Evolutionary conservation across 805 yeast species (phyloP).

Genomic region (Candida silvicultrix): DNA sequence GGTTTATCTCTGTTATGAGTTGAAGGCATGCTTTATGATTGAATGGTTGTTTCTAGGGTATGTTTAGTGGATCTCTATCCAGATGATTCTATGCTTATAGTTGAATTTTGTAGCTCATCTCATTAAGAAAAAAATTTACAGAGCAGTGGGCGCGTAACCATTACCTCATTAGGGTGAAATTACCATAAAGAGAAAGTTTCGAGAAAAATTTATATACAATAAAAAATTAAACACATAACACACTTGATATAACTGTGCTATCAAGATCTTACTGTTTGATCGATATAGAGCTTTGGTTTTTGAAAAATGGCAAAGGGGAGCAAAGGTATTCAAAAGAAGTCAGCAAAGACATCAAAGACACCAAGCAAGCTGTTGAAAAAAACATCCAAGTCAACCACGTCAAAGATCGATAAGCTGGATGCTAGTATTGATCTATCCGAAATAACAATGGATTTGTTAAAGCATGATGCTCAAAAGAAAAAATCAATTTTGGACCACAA

Average conservation of each 20-base stretch:
- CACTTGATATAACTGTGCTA: too few relatives aligned
- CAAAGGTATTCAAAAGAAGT: neutral
- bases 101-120: neutral
- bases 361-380: neutral
- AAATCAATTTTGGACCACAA: constrained; percentile 9
- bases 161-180: neutral
- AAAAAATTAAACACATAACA: too few relatives aligned
- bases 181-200: neutral
- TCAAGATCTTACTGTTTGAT: too few relatives aligned
- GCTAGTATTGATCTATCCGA: neutral
- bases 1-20: constrained; percentile 94
- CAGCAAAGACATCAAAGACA: neutral
- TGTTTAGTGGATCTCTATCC: neutral
- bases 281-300: too few relatives aligned
- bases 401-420: neutral
- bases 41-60: neutral
- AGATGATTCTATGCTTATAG: neutral
- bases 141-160: neutral
- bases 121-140: neutral
- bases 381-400: neutral
- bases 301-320: neutral
- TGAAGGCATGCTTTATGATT: constrained; percentile 83
- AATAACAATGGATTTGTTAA: neutral
- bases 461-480: neutral
- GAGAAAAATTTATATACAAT: neutral